Percentiles rank a stretch among this genome's conserved stretches.
phyloP scores from a whole-genome alignment of 1,284 basidiomycete species.

The Xanthoconium separans region DNA sequence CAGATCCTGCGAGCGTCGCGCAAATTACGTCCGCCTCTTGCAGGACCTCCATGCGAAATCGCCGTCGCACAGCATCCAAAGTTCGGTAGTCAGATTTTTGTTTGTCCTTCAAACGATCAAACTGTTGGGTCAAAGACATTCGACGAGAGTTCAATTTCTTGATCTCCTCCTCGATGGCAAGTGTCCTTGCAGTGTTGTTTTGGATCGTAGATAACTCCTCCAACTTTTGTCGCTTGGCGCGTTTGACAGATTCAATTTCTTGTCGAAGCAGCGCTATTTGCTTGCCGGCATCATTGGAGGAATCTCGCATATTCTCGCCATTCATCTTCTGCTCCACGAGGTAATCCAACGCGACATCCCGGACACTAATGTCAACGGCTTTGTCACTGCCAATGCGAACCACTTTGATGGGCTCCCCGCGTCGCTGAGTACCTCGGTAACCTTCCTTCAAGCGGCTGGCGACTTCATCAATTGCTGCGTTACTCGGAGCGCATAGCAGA shows the following conservation, averaged over 20 bases:
- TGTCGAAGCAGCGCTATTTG: constrained; percentile 63
- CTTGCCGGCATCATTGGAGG: constrained; percentile 48
- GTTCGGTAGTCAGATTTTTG: constrained; percentile 74
- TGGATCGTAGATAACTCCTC: constrained; percentile 55
- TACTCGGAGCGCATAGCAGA: constrained; percentile 95
- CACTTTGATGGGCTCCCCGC: constrained; percentile 66
- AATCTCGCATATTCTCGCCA: constrained; percentile 39
- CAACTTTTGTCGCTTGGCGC: constrained; percentile 58
- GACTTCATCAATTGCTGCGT: constrained; percentile 98
- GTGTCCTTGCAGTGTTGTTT: constrained; percentile 49
- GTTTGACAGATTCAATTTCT: constrained; percentile 70
- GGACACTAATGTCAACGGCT: constrained; percentile 80
- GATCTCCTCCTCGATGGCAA: constrained; percentile 66
- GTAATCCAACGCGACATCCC: constrained; percentile 85
- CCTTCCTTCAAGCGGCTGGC: constrained; percentile 85
- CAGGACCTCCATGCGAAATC: constrained; percentile 75
- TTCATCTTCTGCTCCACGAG: constrained; percentile 81
- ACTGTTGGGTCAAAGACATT: constrained; percentile 62
- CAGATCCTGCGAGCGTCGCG: constrained; percentile 89
- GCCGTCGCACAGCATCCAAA: constrained; percentile 75
- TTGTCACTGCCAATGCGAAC: constrained; percentile 87
- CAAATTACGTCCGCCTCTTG: constrained; percentile 93
- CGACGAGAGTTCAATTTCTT: constrained; percentile 66
- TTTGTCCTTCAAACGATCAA: constrained; percentile 80
- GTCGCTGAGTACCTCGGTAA: constrained; percentile 59